Evolutionary conservation across 148 eudicot genomes (phyloP).

Genomic region (Fagopyrum tataricum): DNA sequence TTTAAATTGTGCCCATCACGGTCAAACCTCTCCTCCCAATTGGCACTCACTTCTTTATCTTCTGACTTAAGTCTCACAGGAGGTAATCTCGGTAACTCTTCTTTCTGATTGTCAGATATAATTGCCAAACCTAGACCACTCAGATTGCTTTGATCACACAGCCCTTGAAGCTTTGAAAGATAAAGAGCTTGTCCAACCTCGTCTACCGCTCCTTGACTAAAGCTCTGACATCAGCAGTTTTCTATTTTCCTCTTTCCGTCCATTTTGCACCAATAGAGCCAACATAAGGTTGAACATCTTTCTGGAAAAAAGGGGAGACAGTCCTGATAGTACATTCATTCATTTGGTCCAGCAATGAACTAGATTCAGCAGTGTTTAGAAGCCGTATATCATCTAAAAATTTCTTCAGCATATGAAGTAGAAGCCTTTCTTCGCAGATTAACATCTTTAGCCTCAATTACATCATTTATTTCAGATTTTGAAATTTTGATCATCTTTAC

Average conservation of each 20-base stretch:
- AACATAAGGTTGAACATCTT: slow-evolving; percentile 43
- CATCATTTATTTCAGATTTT: slow-evolving; percentile 31
- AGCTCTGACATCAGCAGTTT: slow-evolving; percentile 39
- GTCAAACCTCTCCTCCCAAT: slow-evolving; percentile 77
- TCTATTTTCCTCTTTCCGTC: slow-evolving; percentile 49
- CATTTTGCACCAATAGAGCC: slow-evolving; percentile 29
- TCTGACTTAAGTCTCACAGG: slow-evolving; percentile 90
- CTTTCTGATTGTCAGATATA: slow-evolving; percentile 54
- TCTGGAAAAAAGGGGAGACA: slow-evolving; percentile 61
- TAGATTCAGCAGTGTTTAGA: slow-evolving; percentile 35
- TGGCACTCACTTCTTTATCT: slow-evolving; percentile 46
- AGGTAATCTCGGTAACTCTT: slow-evolving; percentile 84
- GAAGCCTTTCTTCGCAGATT: slow-evolving; percentile 25
- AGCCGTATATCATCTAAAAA: slow-evolving; percentile 42
- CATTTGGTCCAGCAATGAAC: slow-evolving; percentile 46
- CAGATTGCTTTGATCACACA: slow-evolving; percentile 42
- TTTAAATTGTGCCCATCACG: slow-evolving; percentile 60
- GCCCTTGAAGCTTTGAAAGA: slow-evolving; percentile 56
- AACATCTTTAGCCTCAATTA: slow-evolving; percentile 32
- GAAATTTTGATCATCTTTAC: slow-evolving; percentile 34
- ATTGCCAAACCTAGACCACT: slow-evolving; percentile 41
- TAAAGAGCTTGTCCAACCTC: slow-evolving; percentile 84
- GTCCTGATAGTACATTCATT: slow-evolving; percentile 67
- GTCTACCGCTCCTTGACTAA: slow-evolving; percentile 79
- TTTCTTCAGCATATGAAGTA: slow-evolving; percentile 25